Conservation (phyloP, 768 basidiomycete species). For the Mycena albidolilacea region DNA sequence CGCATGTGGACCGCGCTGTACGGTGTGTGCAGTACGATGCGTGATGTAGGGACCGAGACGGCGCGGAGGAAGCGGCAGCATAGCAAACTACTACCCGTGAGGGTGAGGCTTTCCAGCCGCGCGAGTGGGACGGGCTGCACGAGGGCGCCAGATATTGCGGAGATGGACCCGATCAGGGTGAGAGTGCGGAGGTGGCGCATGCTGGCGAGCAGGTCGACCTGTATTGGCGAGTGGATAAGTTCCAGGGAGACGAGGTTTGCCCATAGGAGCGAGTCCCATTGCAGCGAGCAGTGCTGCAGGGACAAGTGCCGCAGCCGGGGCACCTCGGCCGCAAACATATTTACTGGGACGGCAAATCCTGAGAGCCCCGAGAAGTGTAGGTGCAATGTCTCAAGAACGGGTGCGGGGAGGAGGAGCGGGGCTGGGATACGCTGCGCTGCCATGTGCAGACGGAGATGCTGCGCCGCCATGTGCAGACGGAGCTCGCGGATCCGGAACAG, state of each 20-base stretch:
- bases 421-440: background rate
- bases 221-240: slow-evolving; percentile 1
- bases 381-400: slow-evolving; percentile 20
- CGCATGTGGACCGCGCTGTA: slow-evolving; percentile 2
- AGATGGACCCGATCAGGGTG: slow-evolving; percentile 5
- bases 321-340: slow-evolving; percentile 20
- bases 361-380: background rate
- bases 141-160: background rate
- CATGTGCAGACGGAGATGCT: slow-evolving; percentile 3
- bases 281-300: slow-evolving; percentile 14
- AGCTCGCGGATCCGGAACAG: slow-evolving; percentile 25
- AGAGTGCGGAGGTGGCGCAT: slow-evolving; percentile 21
- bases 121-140: background rate
- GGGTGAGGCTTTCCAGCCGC: slow-evolving; percentile 8
- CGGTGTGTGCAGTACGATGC: slow-evolving; percentile 9
- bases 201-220: background rate
- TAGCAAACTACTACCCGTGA: background rate
- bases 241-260: slow-evolving; percentile 28
- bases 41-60: slow-evolving; percentile 5
- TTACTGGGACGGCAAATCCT: background rate
- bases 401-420: slow-evolving; percentile 15
- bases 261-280: slow-evolving; percentile 18
- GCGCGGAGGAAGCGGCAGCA: slow-evolving; percentile 5
- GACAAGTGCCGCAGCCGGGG: slow-evolving; percentile 24
- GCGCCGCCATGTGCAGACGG: background rate